Percentiles rank a stretch among this genome's conserved stretches.
These are phyloP conservation scores for Juglanconis juglandina DNA, from an alignment of 2,329 filamentous ascomycete genomes.

Conservation along the genomic window DNA sequence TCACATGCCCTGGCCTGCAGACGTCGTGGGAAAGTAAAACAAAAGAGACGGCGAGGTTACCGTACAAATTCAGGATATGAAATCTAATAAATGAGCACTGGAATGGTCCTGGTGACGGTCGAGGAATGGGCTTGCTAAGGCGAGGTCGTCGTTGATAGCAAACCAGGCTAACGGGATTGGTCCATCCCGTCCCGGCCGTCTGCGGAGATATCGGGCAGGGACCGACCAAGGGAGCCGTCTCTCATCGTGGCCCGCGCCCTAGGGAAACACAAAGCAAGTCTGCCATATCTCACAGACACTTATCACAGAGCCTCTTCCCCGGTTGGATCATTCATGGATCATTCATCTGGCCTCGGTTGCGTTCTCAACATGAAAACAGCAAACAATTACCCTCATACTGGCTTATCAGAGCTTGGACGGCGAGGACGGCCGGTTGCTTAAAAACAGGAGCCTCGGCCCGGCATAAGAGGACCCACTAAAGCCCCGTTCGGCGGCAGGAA, in stretches of 20 bases:
- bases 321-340: neutral
- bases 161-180: constrained; percentile 16
- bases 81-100: neutral
- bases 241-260: too few species aligned
- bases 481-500: constrained; percentile 8
- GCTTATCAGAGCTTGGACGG: neutral
- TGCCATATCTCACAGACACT: too few species aligned
- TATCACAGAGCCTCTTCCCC: neutral
- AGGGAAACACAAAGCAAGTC: too few species aligned
- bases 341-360: neutral
- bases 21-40: neutral
- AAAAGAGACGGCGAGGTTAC: neutral
- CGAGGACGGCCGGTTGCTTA: too few species aligned
- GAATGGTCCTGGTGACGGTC: neutral
- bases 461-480: neutral
- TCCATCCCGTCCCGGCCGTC: neutral
- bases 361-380: neutral
- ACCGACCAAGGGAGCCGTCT: too few species aligned
- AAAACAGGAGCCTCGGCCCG: neutral
- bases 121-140: neutral
- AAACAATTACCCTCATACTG: neutral
- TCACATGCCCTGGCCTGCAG: neutral
- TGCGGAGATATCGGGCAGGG: neutral
- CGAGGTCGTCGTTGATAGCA: constrained; percentile 11
- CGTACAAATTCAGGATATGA: neutral